phyloP scores from a whole-genome alignment of 192 early-diverging fungal species.

The Coemansia biformis region DNA sequence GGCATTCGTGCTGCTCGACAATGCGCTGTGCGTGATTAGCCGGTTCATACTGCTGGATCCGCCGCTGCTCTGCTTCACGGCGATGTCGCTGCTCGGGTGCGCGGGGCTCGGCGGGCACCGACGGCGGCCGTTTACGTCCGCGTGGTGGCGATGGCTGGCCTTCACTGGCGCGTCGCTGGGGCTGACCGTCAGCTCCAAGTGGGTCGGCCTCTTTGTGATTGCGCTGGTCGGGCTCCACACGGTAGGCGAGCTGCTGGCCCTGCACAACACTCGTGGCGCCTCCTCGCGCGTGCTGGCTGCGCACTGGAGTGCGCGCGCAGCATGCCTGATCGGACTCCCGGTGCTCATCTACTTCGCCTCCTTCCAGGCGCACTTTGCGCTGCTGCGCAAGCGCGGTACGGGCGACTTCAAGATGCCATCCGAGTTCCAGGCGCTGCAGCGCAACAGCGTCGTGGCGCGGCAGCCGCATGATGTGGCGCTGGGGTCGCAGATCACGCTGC shows the following conservation, averaged over 20 bases:
- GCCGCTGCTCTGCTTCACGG: constrained; percentile 66
- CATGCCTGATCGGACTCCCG: constrained; percentile 78
- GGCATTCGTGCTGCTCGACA: constrained; percentile 66
- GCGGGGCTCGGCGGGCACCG: constrained; percentile 51
- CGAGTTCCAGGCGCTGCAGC: constrained; percentile 76
- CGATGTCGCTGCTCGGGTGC: constrained; percentile 53
- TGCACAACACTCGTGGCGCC: constrained; percentile 65
- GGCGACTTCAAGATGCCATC: constrained; percentile 92
- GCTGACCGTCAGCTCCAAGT: constrained; percentile 73
- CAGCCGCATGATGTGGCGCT: constrained; percentile 21
- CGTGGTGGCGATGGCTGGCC: constrained; percentile 63
- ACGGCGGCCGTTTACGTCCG: constrained; percentile 49
- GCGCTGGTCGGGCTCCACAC: constrained; percentile 87
- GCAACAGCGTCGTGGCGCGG: constrained; percentile 62
- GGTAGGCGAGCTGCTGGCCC: constrained; percentile 79
- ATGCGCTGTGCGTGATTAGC: constrained; percentile 55
- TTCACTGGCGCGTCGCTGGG: constrained; percentile 62
- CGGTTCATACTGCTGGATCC: constrained; percentile 69
- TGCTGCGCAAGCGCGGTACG: constrained; percentile 73
- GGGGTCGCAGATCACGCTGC: constrained; percentile 22
- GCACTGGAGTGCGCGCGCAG: constrained; percentile 77
- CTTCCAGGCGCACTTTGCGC: constrained; percentile 86
- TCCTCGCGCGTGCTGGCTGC: constrained; percentile 54
- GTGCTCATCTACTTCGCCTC: constrained; percentile 67
- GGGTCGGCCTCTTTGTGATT: constrained; percentile 91